Evolutionary conservation across 495 filamentous ascomycete genomes (phyloP).

Genomic region (Penicillium flavigenum): DNA sequence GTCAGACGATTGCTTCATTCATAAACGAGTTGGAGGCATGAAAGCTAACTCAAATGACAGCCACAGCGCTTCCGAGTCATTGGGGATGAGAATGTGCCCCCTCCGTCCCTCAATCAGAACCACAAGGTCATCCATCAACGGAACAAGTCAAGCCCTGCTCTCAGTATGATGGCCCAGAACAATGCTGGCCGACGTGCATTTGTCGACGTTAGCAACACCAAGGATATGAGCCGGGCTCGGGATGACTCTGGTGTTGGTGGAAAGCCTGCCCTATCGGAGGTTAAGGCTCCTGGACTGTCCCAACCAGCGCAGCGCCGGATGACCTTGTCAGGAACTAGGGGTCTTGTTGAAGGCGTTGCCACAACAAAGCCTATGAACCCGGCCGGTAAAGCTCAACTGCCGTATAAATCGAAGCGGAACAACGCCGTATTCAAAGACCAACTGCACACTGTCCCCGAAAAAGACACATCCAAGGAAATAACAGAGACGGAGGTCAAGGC

Average conservation of each 20-base stretch:
- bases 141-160: constrained; percentile 75
- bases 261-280: constrained; percentile 48
- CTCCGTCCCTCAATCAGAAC: constrained; percentile 44
- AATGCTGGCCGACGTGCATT: constrained; percentile 72
- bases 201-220: constrained; percentile 75
- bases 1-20: neutral
- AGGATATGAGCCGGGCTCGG: constrained; percentile 49
- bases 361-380: constrained; percentile 35
- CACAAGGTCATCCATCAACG: constrained; percentile 70
- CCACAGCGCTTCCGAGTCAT: constrained; percentile 70
- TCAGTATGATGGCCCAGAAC: constrained; percentile 55
- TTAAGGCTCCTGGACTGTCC: constrained; percentile 48
- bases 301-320: constrained; percentile 66
- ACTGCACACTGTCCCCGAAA: constrained; percentile 35
- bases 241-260: constrained; percentile 52
- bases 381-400: constrained; percentile 40
- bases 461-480: constrained; percentile 42
- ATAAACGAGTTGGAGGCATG: neutral
- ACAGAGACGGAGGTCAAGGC: constrained; percentile 17
- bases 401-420: constrained; percentile 54
- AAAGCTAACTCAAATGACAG: constrained; percentile 43
- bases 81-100: constrained; percentile 71
- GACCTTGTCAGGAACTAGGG: constrained; percentile 48
- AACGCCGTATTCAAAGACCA: constrained; percentile 66
- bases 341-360: constrained; percentile 44